Percentiles rank a stretch among this genome's conserved stretches.
These are phyloP conservation scores for Boechera retrofracta DNA, from an alignment of 345 rosid species.

Conservation along the genomic window DNA sequence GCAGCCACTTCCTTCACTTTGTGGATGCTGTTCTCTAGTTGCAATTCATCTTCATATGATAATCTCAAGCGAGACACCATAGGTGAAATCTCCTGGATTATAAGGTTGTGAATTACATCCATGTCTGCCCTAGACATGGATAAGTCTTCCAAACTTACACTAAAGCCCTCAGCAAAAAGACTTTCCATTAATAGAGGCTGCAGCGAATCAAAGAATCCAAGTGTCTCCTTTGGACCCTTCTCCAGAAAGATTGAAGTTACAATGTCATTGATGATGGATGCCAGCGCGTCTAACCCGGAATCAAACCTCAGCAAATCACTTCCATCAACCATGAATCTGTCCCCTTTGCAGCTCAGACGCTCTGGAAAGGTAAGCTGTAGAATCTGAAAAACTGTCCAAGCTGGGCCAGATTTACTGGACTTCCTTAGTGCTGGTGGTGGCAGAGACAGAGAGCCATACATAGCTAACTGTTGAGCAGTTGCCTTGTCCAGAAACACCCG, in stretches of 20 bases:
- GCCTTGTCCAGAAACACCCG: slow-evolving; percentile 54
- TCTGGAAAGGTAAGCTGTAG: slow-evolving; percentile 75
- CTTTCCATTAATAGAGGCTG: slow-evolving; percentile 91
- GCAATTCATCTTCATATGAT: slow-evolving; percentile 71
- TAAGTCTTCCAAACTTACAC: slow-evolving; percentile 74
- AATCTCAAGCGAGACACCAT: slow-evolving; percentile 62
- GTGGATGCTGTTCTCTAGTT: slow-evolving; percentile 69
- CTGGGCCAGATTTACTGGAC: slow-evolving; percentile 50
- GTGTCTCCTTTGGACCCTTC: slow-evolving; percentile 76
- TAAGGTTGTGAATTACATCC: slow-evolving; percentile 45
- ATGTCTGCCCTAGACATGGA: slow-evolving; percentile 56
- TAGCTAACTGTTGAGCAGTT: slow-evolving; percentile 74
- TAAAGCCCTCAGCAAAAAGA: slow-evolving; percentile 67
- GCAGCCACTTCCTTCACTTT: slow-evolving; percentile 55
- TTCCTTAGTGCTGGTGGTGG: slow-evolving; percentile 72
- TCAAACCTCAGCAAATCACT: slow-evolving; percentile 63
- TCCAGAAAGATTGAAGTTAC: slow-evolving; percentile 66
- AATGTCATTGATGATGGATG: slow-evolving; percentile 61
- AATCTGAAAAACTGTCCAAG: slow-evolving; percentile 81
- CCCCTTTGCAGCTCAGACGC: slow-evolving; percentile 61
- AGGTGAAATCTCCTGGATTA: slow-evolving; percentile 55
- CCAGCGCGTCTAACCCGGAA: slow-evolving; percentile 53
- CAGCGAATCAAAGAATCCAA: slow-evolving; percentile 69
- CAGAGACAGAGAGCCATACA: slow-evolving; percentile 66
- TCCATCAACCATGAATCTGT: slow-evolving; percentile 58